phyloP scores from a whole-genome alignment of 768 basidiomycete species.

The Cubamyces lactineus region DNA sequence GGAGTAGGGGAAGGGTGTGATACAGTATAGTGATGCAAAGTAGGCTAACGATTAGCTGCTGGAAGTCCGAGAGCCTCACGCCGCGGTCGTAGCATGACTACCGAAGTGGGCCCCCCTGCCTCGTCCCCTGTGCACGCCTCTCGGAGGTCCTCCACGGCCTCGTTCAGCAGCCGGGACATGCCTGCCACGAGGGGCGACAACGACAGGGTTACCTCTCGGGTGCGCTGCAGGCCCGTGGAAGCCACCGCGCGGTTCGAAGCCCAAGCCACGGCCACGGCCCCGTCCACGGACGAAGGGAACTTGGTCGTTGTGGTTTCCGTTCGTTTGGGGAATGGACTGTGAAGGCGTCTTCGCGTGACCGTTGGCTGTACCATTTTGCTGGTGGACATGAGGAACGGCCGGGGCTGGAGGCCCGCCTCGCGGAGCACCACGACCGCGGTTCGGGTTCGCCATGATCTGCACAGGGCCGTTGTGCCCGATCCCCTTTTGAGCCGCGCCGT shows the following conservation, averaged over 20 bases:
- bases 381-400: background rate
- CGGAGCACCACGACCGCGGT: slow-evolving; percentile 48
- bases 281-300: slow-evolving; percentile 4
- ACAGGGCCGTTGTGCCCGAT: slow-evolving; percentile 45
- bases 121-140: slow-evolving; percentile 35
- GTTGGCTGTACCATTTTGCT: slow-evolving; percentile 11
- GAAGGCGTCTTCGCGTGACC: slow-evolving; percentile 19
- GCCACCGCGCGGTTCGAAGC: slow-evolving; percentile 22
- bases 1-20: background rate
- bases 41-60: background rate
- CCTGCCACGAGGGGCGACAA: slow-evolving; percentile 35
- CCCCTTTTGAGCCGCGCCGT: slow-evolving; percentile 14
- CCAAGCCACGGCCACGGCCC: background rate
- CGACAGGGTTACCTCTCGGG: slow-evolving; percentile 31
- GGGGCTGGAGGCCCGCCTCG: slow-evolving; percentile 15
- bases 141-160: slow-evolving; percentile 26
- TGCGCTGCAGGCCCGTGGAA: slow-evolving; percentile 20
- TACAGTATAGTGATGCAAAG: background rate
- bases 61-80: background rate
- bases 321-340: background rate
- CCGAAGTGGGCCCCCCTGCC: slow-evolving; percentile 20
- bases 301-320: slow-evolving; percentile 3
- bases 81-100: background rate
- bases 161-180: background rate
- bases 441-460: slow-evolving; percentile 80